Base-by-base conservation (phyloP, 164 flowering plant genomes). In the Aristolochia fimbriata region DNA sequence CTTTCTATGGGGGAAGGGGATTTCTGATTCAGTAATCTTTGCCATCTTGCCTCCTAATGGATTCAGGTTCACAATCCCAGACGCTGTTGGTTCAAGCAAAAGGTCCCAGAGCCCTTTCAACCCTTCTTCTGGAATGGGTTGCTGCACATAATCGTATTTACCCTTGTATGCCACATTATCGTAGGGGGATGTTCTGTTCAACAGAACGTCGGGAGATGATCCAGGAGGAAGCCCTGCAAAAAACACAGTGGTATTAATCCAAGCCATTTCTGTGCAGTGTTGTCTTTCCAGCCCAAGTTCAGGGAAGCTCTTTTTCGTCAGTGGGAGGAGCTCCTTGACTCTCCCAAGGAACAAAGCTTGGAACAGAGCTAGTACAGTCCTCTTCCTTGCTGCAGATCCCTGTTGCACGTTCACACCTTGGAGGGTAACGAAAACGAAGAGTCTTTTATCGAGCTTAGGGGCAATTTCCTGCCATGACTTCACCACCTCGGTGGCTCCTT, bases 221-320 rank as follows among this genome's bases (percentile, higher is more conserved):
- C 64, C 64, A 49, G 12, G 30, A 27, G 63, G 47, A 55, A 45
- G 62, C 15, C 72, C 72, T 13, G 60, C 71, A 15, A 67, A 60
- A 33, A 57, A 74, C 2, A 74, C 60, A 23, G 54, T 52, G 0
- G 83, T 74, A 15, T 73, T 51, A 7, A 74, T 60, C 83, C 83
- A 79, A 45, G 62, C 66, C 77, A 72, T 76, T 51, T 77, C 77
- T 0, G 0, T 19, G 60, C 81, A 77, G 45, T 79, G 61, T 22
- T 63, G 22, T 11, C 31, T 21, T 37, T 4, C 9, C 49, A 78
- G 50, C 3, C 77, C 74, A 46, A 77, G 27, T 21, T 78, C 78
- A 6, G 84, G 84, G 27, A 80, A 76, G 6, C 31, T 63, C 15
- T 50, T 33, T 13, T 70, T 14, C 73, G 75, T 71, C 59, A 73